Percentiles rank a stretch among this genome's conserved stretches.
These are phyloP conservation scores for Blastobotrys capitulatus DNA, from an alignment of 1,139 yeast genomes.

Conservation along the genomic window DNA sequence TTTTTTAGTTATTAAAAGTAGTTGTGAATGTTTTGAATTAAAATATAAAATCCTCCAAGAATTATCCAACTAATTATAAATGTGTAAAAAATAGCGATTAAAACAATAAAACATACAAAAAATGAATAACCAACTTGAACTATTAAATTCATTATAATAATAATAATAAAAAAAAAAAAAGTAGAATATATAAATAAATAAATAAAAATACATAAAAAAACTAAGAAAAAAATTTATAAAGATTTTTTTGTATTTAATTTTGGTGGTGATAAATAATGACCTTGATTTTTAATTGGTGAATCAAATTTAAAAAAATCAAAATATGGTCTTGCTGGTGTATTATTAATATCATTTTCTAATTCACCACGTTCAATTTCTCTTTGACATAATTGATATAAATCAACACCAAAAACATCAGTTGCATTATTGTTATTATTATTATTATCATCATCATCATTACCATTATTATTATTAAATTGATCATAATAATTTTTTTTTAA, in stretches of 20 bases:
- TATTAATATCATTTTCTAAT: neutral
- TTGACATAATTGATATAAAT: conserved; percentile 50
- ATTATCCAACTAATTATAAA: neutral
- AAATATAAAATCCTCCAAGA: neutral
- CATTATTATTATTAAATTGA: conserved; percentile 18
- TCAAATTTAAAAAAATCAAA: conserved; percentile 21
- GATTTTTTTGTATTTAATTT: conserved; percentile 10
- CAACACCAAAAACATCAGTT: conserved; percentile 51
- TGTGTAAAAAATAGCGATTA: neutral
- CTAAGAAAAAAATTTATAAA: neutral
- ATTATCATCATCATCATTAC: neutral
- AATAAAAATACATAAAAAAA: neutral
- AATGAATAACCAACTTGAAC: neutral
- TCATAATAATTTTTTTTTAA: conserved; percentile 28
- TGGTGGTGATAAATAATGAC: conserved; percentile 23
- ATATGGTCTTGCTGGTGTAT: conserved; percentile 3
- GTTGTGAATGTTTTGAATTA: neutral
- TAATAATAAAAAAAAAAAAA: neutral
- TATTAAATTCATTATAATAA: neutral
- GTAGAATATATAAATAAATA: neutral
- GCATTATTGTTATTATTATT: conserved; percentile 16
- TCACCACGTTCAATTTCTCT: conserved; percentile 41
- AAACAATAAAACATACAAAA: neutral
- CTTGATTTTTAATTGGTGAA: conserved; percentile 29
- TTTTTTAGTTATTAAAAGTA: neutral